phyloP scores from a whole-genome alignment of 441 rosid species.

The Populus trichocarpa region DNA sequence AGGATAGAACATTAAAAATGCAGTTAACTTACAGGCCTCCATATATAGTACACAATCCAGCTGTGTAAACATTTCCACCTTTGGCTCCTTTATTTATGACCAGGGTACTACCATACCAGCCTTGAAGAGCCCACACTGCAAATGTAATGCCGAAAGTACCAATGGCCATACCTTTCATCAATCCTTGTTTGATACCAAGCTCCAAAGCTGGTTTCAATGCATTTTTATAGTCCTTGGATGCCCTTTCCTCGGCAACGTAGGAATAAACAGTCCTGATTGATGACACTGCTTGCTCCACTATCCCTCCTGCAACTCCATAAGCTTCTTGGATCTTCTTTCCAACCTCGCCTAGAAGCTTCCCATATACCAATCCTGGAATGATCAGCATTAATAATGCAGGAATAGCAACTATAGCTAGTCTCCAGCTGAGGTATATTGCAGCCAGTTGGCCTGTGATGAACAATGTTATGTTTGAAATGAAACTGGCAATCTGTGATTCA shows the following conservation, averaged over 20 bases:
- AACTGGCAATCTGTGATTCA: slow-evolving; percentile 13
- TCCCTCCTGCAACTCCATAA: slow-evolving; percentile 9
- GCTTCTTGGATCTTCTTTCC: slow-evolving; percentile 16
- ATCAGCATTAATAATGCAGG: slow-evolving; percentile 14
- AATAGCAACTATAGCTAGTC: slow-evolving; percentile 16
- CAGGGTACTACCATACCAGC: slow-evolving; percentile 21
- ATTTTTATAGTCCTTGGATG: neutral
- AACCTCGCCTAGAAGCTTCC: slow-evolving; percentile 13
- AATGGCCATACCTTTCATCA: slow-evolving; percentile 22
- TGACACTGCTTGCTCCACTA: slow-evolving; percentile 19
- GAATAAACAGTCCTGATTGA: slow-evolving; percentile 30
- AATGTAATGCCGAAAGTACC: slow-evolving; percentile 19
- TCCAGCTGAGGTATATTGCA: slow-evolving; percentile 22
- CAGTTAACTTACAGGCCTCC: neutral
- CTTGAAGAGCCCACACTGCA: slow-evolving; percentile 26
- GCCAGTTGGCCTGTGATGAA: slow-evolving; percentile 14
- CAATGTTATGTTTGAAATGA: slow-evolving; percentile 10
- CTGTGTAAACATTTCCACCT: slow-evolving; percentile 17
- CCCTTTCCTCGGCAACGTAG: slow-evolving; percentile 14
- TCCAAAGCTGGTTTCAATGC: slow-evolving; percentile 14
- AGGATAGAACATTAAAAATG: neutral
- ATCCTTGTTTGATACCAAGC: slow-evolving; percentile 26
- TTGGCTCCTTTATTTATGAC: slow-evolving; percentile 14
- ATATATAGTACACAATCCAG: slow-evolving; percentile 2
- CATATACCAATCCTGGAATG: slow-evolving; percentile 17